These are phyloP conservation scores for Danielia reshetovae DNA, from an alignment of 805 yeast genomes.

Conservation along the genomic window DNA sequence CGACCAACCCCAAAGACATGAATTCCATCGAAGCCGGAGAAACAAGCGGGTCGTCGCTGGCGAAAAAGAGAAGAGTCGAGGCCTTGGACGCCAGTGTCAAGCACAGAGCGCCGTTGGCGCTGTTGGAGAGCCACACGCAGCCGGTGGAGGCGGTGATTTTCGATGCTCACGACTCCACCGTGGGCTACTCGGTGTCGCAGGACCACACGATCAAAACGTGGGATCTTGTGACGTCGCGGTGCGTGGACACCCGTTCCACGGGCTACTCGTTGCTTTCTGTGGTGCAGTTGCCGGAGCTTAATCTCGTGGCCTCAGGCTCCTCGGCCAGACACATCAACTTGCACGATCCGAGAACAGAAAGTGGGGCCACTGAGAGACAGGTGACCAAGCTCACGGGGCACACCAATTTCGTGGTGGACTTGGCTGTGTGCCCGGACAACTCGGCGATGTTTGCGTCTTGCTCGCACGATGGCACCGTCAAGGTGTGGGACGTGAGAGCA, in stretches of 20 bases:
- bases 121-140: conserved; percentile 75
- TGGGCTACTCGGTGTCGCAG: conserved; percentile 91
- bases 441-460: conserved; percentile 83
- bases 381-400: conserved; percentile 81
- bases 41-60: conserved; percentile 48
- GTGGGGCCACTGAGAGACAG: conserved; percentile 56
- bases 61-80: conserved; percentile 80
- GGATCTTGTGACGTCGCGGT: conserved; percentile 85
- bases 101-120: conserved; percentile 76
- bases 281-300: conserved; percentile 59
- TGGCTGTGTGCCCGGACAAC: conserved; percentile 71
- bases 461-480: conserved; percentile 94
- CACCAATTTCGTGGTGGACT: conserved; percentile 79
- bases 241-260: conserved; percentile 84
- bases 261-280: conserved; percentile 80
- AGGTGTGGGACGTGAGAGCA: conserved; percentile 94
- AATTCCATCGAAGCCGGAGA: conserved; percentile 33
- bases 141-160: conserved; percentile 86
- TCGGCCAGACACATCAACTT: conserved; percentile 95
- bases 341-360: conserved; percentile 79
- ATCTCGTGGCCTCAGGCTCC: conserved; percentile 87
- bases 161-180: conserved; percentile 68
- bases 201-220: conserved; percentile 95
- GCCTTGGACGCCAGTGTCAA: conserved; percentile 74
- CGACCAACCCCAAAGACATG: conserved; percentile 82